Base-by-base conservation (phyloP, 2,329 filamentous ascomycete species). In the Fusarium chlamydosporum region DNA sequence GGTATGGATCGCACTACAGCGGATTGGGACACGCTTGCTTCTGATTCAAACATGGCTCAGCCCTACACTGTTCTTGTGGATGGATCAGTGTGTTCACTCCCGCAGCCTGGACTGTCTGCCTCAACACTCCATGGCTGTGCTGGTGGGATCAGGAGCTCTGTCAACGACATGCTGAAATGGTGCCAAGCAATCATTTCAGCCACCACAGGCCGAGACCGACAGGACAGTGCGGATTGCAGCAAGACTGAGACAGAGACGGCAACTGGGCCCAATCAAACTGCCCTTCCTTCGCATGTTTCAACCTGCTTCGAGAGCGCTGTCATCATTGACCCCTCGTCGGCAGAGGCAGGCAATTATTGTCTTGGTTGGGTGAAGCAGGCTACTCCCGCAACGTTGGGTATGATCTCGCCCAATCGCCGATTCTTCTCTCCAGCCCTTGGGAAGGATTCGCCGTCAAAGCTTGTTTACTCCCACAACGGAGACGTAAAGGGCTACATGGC, bases 91-190 rank as follows among this genome's bases (percentile, higher is more conserved):
- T 16, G 18, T 12, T 13, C 43, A 9, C 27, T 47, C 5, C 29
- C 26, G 7, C 43, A 47, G 43, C 43, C 43, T 12, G 27, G 7
- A 13, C 16, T 47, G 7, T 47, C 27, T 11, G 43, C 43, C n/a
- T 33, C 27, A 5, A 47, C 43, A 47, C 43, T 47, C 7, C 43
- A 47, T 47, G 43, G 43, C 5, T 47, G 43, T 23, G 43, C 43
- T 8, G 43, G 43, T 33, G 43, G 43, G 16, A 47, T 47, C 43
- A 47, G 43, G 12, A 47, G 43, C 43, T 47, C 29, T 10, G 43
- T 47, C 29, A 47, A 8, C 26, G 43, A 47, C 43, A 47, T 47
- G 43, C 16, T 47, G 13, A 47, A 34, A 27, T 47, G 43, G 43
- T 47, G 43, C 29, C 43, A 47, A 31, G 43, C 29, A 20, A 15